A percentile compares a stretch with the other conserved stretches of the same genome.
These are phyloP conservation scores for Sclerotinia sclerotiorum DNA, from an alignment of 2,329 filamentous ascomycete genomes.

Conservation along the genomic window DNA sequence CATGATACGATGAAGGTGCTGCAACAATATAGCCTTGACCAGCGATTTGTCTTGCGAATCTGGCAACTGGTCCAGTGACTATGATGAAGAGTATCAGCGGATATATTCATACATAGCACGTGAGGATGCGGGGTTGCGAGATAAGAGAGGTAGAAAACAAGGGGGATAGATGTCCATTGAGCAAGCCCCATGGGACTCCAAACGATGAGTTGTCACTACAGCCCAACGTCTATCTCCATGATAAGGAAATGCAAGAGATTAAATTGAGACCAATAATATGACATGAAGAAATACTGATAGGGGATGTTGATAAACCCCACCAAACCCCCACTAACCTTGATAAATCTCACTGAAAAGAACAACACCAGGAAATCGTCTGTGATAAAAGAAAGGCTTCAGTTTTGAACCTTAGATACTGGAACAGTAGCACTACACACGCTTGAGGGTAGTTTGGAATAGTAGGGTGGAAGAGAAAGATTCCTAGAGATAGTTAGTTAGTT, in stretches of 20 bases:
- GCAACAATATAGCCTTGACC: slow-evolving; percentile 92
- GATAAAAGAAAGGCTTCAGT: slow-evolving; percentile 22
- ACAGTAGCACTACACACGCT: slow-evolving; percentile 54
- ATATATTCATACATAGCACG: slow-evolving; percentile 5
- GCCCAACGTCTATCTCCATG: neutral
- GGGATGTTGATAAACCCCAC: slow-evolving; percentile 14
- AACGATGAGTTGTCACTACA: slow-evolving; percentile 13
- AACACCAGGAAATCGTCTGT: slow-evolving; percentile 76
- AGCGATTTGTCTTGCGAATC: slow-evolving; percentile 88
- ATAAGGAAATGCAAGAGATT: neutral
- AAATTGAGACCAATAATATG: slow-evolving; percentile 4
- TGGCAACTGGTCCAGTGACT: slow-evolving; percentile 88
- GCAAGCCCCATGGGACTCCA: neutral
- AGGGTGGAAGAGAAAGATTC: slow-evolving; percentile 87
- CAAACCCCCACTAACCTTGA: slow-evolving; percentile 61
- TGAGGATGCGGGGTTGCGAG: slow-evolving; percentile 19
- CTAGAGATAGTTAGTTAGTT: slow-evolving; percentile 47
- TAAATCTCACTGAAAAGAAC: slow-evolving; percentile 94
- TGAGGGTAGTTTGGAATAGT: slow-evolving; percentile 81
- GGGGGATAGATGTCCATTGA: slow-evolving; percentile 3
- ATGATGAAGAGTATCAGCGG: slow-evolving; percentile 18
- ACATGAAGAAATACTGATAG: neutral
- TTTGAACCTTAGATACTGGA: slow-evolving; percentile 4
- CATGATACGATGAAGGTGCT: slow-evolving; percentile 87
- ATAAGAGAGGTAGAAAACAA: slow-evolving; percentile 20